A percentile compares a stretch with the other conserved stretches of the same genome.
These are phyloP conservation scores for Xenoacremonium recifei DNA, from an alignment of 2,329 filamentous ascomycete species.

Conservation along the genomic window DNA sequence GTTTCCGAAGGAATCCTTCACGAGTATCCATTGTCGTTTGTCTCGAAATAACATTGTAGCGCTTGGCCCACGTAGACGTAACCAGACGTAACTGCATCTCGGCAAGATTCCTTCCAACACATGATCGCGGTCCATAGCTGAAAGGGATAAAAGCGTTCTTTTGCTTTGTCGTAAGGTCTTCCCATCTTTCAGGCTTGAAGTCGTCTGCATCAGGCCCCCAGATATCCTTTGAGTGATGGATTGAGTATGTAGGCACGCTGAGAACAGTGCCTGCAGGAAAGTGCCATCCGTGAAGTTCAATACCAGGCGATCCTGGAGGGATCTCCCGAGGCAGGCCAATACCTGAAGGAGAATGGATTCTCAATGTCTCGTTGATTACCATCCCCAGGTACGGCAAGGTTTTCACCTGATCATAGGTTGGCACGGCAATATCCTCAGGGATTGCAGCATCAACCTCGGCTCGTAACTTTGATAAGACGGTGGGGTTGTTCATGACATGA, in stretches of 20 bases:
- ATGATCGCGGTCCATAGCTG: slow-evolving; percentile 65
- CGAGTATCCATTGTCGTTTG: slow-evolving; percentile 69
- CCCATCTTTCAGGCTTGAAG: slow-evolving; percentile 77
- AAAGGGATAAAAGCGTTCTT: slow-evolving; percentile 77
- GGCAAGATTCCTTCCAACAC: slow-evolving; percentile 78
- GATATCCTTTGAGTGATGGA: slow-evolving; percentile 72
- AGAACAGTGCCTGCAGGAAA: slow-evolving; percentile 76
- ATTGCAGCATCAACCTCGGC: slow-evolving; percentile 72
- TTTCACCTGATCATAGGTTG: slow-evolving; percentile 69
- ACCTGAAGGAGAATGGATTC: slow-evolving; percentile 81
- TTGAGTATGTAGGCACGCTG: slow-evolving; percentile 77
- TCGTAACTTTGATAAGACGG: slow-evolving; percentile 70
- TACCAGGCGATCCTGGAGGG: slow-evolving; percentile 59
- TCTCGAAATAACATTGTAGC: slow-evolving; percentile 46
- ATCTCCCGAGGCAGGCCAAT: slow-evolving; percentile 80
- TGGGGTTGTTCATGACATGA: slow-evolving; percentile 67
- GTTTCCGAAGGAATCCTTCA: slow-evolving; percentile 82
- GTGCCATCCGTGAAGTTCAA: slow-evolving; percentile 63
- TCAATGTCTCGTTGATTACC: slow-evolving; percentile 81
- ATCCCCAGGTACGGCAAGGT: slow-evolving; percentile 73
- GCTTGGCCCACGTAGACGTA: slow-evolving; percentile 61
- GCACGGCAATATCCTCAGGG: slow-evolving; percentile 60
- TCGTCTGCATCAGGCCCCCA: slow-evolving; percentile 71
- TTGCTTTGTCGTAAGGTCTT: slow-evolving; percentile 59
- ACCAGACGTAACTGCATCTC: slow-evolving; percentile 88